These are phyloP conservation scores for Saccharomyces uvarum DNA, from an alignment of 1,139 yeast species.

Conservation along the genomic window DNA sequence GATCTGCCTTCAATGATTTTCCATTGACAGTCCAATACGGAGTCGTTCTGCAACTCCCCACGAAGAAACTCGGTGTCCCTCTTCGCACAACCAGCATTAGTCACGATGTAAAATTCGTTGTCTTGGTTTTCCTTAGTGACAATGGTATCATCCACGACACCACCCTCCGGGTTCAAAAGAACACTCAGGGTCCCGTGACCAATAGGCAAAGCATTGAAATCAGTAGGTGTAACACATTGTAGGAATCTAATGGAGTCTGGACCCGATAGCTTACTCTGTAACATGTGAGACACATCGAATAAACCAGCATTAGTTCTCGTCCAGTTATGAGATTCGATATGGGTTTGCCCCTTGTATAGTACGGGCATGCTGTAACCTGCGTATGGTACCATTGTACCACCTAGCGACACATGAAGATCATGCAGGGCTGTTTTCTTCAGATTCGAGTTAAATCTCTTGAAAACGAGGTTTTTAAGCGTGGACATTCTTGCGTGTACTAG, in stretches of 20 bases:
- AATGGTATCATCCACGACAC: constrained; percentile 83
- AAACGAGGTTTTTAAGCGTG: constrained; percentile 7
- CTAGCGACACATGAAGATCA: constrained; percentile 67
- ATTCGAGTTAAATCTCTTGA: constrained; percentile 31
- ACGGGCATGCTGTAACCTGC: constrained; percentile 97
- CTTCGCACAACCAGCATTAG: constrained; percentile 91
- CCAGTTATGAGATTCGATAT: constrained; percentile 91
- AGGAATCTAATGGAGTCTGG: constrained; percentile 59
- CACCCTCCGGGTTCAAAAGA: constrained; percentile 62
- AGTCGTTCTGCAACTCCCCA: constrained; percentile 33
- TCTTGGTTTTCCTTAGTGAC: constrained; percentile 75
- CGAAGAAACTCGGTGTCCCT: constrained; percentile 64
- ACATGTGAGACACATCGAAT: constrained; percentile 95
- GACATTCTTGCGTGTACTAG: neutral
- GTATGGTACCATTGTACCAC: constrained; percentile 89
- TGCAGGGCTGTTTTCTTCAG: constrained; percentile 67
- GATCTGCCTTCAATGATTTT: constrained; percentile 59
- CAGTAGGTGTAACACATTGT: constrained; percentile 80
- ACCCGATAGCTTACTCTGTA: constrained; percentile 76
- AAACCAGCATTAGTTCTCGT: constrained; percentile 81
- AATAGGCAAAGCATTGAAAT: constrained; percentile 47
- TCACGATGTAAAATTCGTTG: constrained; percentile 80
- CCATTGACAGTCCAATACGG: constrained; percentile 45
- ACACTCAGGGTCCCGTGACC: constrained; percentile 72
- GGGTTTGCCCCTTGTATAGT: constrained; percentile 70